Evolutionary conservation across 495 filamentous ascomycete species (phyloP).

Genomic region (Darksidea phi): DNA sequence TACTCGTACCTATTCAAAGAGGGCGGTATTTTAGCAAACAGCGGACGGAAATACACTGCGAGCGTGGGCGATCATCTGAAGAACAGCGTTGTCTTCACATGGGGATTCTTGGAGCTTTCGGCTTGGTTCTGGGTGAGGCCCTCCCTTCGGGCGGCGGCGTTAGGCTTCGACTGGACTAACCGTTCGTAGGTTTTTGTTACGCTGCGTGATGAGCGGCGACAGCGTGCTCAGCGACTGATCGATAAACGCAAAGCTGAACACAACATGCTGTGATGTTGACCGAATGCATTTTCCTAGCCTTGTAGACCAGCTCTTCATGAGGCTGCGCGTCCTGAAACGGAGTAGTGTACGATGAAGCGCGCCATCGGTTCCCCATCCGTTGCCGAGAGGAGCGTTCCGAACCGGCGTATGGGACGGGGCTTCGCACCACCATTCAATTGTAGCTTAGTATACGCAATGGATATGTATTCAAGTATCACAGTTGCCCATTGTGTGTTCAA

Average conservation of each 20-base stretch:
- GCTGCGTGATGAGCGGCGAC: conserved; percentile 30
- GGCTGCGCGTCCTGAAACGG: too few relatives aligned
- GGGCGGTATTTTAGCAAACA: conserved; percentile 45
- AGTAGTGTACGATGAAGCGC: too few relatives aligned
- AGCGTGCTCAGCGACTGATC: conserved; percentile 19
- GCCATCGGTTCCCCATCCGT: too few relatives aligned
- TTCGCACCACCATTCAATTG: neutral
- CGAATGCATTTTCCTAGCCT: too few relatives aligned
- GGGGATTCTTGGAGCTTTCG: conserved; percentile 78
- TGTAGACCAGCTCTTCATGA: too few relatives aligned
- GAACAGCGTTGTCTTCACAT: conserved; percentile 79
- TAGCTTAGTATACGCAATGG: neutral
- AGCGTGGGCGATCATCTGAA: conserved; percentile 60
- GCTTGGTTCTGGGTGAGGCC: conserved; percentile 79
- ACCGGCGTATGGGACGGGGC: neutral
- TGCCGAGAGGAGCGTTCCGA: too few relatives aligned
- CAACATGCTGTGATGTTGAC: conserved; percentile 9
- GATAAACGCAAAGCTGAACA: conserved; percentile 31
- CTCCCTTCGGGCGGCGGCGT: neutral
- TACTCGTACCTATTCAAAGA: conserved; percentile 66
- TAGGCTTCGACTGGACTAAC: neutral
- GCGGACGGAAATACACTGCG: conserved; percentile 27
- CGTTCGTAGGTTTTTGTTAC: conserved; percentile 27
- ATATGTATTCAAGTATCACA: too few relatives aligned
- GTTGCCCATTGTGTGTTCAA: too few relatives aligned